Evolutionary conservation across 371 early-diverging fungal genomes (phyloP), one percentile per base, ranked within the genome.

Genomic region (Mortierella sp.): DNA sequence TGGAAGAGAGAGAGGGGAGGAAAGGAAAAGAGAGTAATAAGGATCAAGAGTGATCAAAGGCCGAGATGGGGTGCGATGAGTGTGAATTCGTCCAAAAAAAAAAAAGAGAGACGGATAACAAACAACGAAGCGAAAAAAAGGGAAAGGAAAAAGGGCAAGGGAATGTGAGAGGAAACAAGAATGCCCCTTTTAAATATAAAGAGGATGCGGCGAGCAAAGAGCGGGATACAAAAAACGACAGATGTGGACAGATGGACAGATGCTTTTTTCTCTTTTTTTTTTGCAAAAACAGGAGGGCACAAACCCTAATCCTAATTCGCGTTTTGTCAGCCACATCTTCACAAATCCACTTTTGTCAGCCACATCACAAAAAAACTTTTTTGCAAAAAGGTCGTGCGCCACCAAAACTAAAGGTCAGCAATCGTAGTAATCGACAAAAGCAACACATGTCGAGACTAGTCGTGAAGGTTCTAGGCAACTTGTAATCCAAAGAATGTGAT

Each of bases 141-240:
- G 16, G 37, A 4, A 48, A n/a, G 22, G 5, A 61, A 22, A 31
- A 34, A 61, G 61, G 39, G 61, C 61, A 37, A 26, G 24, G 31
- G 58, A 55, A 55, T 55, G 31, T 55, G 58, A 55, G 58, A 19
- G 31, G 31, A 29, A 55, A 55, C 16, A 55, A 55, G 58, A 55
- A 55, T 55, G 2, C 19, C 19, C 13, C 14, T 29, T 31, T 55
- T 55, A 29, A 55, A n/a, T n/a, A n/a, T n/a, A n/a, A n/a, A n/a
- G n/a, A n/a, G n/a, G n/a, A n/a, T n/a, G n/a, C n/a, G n/a, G n/a
- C n/a, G n/a, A n/a, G n/a, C n/a, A n/a, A n/a, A n/a, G n/a, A 29
- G 55, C 31, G 29, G 2, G 34, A 55, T 55, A 55, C 31, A 31
- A n/a, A n/a, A n/a, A n/a, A n/a, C n/a, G n/a, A n/a, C n/a, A n/a